Percentiles rank a stretch among this genome's conserved stretches.
phyloP scores from a whole-genome alignment of 306 rosid species.

The Comarum palustre region DNA sequence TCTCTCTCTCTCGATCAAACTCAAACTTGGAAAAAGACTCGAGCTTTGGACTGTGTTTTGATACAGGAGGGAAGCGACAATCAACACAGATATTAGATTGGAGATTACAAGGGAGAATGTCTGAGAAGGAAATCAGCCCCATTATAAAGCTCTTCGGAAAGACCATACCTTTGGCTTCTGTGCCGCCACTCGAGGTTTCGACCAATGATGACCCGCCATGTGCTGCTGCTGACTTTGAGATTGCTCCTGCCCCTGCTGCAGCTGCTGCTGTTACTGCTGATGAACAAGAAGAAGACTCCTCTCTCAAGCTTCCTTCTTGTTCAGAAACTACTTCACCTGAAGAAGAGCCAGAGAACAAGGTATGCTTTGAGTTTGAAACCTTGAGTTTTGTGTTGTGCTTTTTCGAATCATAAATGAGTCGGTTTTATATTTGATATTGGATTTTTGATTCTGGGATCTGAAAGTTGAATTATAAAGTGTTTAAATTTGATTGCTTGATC shows the following conservation, averaged over 20 bases:
- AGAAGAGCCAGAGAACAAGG: slow-evolving; percentile 43
- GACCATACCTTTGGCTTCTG: slow-evolving; percentile 49
- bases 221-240: slow-evolving; percentile 8
- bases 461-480: not conserved
- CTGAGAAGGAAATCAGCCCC: slow-evolving; percentile 45
- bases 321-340: slow-evolving; percentile 32
- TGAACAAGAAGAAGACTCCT: not conserved
- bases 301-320: slow-evolving; percentile 29
- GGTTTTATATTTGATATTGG: slow-evolving; percentile 6
- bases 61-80: not conserved
- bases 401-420: slow-evolving; percentile 29
- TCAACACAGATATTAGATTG: not conserved
- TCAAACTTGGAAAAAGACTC: not conserved
- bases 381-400: not conserved
- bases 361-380: slow-evolving; percentile 18
- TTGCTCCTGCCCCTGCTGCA: not conserved
- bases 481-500: not conserved
- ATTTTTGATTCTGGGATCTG: slow-evolving; percentile 16
- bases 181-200: slow-evolving; percentile 31
- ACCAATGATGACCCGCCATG: slow-evolving; percentile 21
- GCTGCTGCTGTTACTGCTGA: not conserved
- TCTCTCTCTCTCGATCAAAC: slow-evolving; percentile 1
- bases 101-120: slow-evolving; percentile 50
- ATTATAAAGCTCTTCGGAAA: slow-evolving; percentile 68
- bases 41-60: not conserved